Evolutionary conservation across 108 stramenopile species (phyloP).

Genomic region (Hondaea fermentalgiana): DNA sequence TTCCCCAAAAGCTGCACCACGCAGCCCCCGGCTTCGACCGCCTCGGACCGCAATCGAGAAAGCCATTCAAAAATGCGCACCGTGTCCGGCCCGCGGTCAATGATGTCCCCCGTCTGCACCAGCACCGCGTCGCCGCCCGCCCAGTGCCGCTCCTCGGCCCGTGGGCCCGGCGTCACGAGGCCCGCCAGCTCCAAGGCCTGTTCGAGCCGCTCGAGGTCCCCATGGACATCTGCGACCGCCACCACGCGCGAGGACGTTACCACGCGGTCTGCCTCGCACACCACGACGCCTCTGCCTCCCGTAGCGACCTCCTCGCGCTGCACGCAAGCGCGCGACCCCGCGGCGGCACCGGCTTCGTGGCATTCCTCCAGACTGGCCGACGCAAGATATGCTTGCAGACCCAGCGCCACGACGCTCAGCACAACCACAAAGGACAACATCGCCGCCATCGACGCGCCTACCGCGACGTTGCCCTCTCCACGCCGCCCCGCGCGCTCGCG

Average conservation of each 20-base stretch:
- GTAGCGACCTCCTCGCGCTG: too few species aligned
- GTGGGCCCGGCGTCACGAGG: background rate
- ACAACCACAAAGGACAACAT: too few species aligned
- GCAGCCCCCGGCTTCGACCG: background rate
- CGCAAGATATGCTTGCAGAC: background rate
- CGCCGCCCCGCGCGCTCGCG: too few species aligned
- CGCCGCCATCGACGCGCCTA: too few species aligned
- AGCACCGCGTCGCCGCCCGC: background rate
- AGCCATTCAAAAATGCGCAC: background rate
- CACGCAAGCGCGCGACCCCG: too few species aligned
- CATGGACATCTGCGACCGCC: background rate
- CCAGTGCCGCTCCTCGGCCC: background rate
- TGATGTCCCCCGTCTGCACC: constrained; percentile 12
- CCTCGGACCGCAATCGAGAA: background rate
- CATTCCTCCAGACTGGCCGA: background rate
- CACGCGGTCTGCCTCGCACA: background rate
- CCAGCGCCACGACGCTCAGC: background rate
- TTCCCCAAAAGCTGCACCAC: constrained; percentile 17
- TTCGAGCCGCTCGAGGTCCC: background rate
- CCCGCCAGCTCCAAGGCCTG: background rate
- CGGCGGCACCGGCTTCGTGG: background rate
- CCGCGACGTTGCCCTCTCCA: too few species aligned
- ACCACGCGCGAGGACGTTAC: background rate
- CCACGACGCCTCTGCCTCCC: background rate
- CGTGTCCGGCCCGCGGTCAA: background rate